phyloP scores from a whole-genome alignment of 768 basidiomycete species.

The Boletus sp. region DNA sequence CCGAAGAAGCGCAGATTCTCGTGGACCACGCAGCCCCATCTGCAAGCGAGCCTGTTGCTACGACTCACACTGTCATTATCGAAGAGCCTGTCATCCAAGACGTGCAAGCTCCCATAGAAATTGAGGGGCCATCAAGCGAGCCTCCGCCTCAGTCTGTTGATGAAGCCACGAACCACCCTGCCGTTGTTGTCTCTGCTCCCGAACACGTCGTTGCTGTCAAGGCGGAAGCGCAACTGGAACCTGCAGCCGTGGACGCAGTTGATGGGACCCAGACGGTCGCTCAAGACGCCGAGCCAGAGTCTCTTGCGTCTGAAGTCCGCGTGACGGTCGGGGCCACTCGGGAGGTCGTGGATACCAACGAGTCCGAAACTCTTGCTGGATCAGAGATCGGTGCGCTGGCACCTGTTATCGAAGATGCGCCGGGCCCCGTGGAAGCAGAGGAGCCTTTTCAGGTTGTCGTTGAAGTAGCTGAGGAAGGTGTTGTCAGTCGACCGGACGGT shows the following conservation, averaged over 20 bases:
- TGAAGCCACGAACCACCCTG: background rate
- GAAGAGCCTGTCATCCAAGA: slow-evolving; percentile 5
- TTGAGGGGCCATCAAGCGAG: slow-evolving; percentile 1
- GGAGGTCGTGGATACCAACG: background rate
- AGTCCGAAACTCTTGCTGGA: background rate
- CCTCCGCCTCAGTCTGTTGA: slow-evolving; percentile 9
- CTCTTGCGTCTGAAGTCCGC: background rate
- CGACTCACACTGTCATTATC: background rate
- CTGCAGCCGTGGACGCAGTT: background rate
- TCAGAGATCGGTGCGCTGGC: background rate
- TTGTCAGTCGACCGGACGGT: background rate
- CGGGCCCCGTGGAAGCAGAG: background rate
- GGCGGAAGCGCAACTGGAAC: background rate
- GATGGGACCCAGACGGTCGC: background rate
- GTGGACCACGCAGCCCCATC: background rate
- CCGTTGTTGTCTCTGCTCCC: background rate
- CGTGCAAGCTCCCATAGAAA: slow-evolving; percentile 2
- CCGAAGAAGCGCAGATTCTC: background rate
- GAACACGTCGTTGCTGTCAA: background rate
- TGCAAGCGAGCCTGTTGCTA: background rate
- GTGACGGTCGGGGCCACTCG: background rate
- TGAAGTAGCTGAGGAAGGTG: background rate
- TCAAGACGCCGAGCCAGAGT: background rate
- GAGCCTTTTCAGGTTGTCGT: background rate
- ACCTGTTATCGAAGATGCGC: background rate